Evolutionary conservation across 179 eudicot genomes (phyloP).

Genomic region (Carnegiea gigantea): DNA sequence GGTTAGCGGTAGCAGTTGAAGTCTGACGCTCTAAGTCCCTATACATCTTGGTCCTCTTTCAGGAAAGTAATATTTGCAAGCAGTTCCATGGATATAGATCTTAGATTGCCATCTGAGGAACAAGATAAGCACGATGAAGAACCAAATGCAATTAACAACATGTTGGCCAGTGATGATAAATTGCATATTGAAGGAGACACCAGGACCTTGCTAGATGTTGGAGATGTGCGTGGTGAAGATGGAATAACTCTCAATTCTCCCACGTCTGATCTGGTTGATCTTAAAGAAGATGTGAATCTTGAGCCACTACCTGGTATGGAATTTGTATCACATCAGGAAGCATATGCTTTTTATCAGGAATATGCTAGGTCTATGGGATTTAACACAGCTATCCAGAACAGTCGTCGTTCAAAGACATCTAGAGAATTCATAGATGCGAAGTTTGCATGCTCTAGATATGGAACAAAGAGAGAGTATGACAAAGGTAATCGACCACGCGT

Average conservation of each 20-base stretch:
- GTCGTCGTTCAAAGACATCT: constrained; percentile 92
- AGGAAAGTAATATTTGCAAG: constrained; percentile 15
- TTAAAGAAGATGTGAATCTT: constrained; percentile 61
- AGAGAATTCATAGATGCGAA: constrained; percentile 94
- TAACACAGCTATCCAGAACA: constrained; percentile 86
- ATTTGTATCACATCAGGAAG: constrained; percentile 91
- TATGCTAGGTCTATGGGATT: constrained; percentile 96
- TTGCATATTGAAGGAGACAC: constrained; percentile 40
- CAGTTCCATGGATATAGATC: constrained; percentile 78
- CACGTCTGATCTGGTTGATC: constrained; percentile 45
- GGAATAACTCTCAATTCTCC: constrained; percentile 45
- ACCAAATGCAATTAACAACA: constrained; percentile 41
- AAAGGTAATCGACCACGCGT: constrained; percentile 70
- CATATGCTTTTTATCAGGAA: constrained; percentile 92
- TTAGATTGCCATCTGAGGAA: constrained; percentile 78
- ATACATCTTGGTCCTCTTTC: constrained; percentile 32
- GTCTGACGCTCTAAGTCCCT: constrained; percentile 14
- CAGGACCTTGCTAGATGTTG: constrained; percentile 38
- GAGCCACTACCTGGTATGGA: constrained; percentile 96
- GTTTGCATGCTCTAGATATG: constrained; percentile 97
- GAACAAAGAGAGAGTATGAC: constrained; percentile 87
- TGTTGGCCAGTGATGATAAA: constrained; percentile 59
- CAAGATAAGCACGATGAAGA: constrained; percentile 75
- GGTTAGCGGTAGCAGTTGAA: neutral
- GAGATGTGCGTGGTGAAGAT: constrained; percentile 47